Evolutionary conservation across 2,329 filamentous ascomycete genomes (phyloP), one percentile per base, ranked within the genome.

Genomic region (Fusarium tanahbumbuense): DNA sequence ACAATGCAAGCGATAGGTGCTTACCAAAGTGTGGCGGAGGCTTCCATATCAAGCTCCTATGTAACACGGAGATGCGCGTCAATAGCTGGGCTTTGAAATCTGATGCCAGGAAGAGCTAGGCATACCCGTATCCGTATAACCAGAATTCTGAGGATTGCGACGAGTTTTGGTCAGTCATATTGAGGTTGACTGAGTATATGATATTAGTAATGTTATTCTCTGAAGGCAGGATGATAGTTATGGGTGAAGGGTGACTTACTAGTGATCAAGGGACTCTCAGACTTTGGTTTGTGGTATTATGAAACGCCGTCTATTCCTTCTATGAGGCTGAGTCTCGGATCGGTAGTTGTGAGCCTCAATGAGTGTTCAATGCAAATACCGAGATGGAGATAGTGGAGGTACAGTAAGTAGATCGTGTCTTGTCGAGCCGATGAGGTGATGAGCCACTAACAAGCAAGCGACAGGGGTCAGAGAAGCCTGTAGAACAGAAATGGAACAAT

Each of bases 1-100:
- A 32, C 8, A 60, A 40, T 30, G 41, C 44, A 44, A 52, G 50
- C 22, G 47, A 57, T 48, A 37, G 59, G 27, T 70, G 90, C 97
- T 94, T 90, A 98, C 95, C 95, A 79, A 92, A 98, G 78, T 97
- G 93, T 72, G 96, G 96, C 67, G 96, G 96, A 60, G 96, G 95
- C 80, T 98, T 99, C 94, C 94, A 99, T 75, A 99, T 98, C 78
- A 99, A 83, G 79, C 94, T 97, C 82, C 95, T 83, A 60, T 32
- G 46, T 54, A 49, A 20, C 22, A 32, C 48, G 50, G 54, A 65
- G 44, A 59, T 28, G 27, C 12, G 22, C 42, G 55, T 71, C 45
- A 69, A 32, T 50, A 18, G 22, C 28, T 27, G 56, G 23, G 50
- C 27, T 73, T 34, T 27, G n/a, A 49, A 64, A 63, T 46, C 25